These are phyloP conservation scores for Colletotrichum tropicicola DNA, from an alignment of 2,329 filamentous ascomycete species.

Conservation along the genomic window DNA sequence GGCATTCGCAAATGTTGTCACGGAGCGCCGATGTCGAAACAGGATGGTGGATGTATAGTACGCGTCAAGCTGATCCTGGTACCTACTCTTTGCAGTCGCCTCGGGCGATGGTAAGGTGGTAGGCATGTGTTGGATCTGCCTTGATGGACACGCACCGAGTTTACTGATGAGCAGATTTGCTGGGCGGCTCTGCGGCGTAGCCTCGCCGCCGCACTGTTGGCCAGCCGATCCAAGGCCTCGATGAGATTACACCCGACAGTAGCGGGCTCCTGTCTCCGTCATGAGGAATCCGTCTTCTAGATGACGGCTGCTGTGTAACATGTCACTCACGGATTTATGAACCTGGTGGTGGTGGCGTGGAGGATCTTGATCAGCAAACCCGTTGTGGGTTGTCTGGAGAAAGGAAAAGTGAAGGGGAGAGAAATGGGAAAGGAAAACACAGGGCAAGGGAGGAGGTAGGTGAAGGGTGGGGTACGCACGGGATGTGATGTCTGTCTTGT, in stretches of 20 bases:
- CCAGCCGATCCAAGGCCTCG: neutral
- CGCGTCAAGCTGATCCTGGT: neutral
- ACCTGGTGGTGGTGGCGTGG: neutral
- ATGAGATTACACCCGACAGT: neutral
- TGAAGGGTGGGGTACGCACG: neutral
- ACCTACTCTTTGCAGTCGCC: neutral
- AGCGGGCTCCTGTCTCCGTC: neutral
- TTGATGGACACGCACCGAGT: neutral
- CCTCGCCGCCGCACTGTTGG: neutral
- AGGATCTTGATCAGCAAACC: constrained; percentile 16
- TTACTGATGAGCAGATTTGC: neutral
- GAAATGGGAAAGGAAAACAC: neutral
- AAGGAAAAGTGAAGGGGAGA: neutral
- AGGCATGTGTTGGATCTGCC: neutral
- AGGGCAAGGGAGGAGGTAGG: neutral
- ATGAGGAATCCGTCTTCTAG: neutral
- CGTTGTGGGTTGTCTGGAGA: constrained; percentile 9
- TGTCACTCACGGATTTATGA: neutral
- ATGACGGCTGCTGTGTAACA: constrained; percentile 3
- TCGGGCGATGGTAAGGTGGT: neutral
- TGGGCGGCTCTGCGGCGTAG: neutral
- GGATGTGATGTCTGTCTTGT: neutral
- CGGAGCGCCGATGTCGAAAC: neutral
- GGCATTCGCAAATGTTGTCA: too few species aligned
- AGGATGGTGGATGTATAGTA: neutral